These are phyloP conservation scores for Boletus fagicola DNA, from an alignment of 768 basidiomycete genomes.

Conservation along the genomic window DNA sequence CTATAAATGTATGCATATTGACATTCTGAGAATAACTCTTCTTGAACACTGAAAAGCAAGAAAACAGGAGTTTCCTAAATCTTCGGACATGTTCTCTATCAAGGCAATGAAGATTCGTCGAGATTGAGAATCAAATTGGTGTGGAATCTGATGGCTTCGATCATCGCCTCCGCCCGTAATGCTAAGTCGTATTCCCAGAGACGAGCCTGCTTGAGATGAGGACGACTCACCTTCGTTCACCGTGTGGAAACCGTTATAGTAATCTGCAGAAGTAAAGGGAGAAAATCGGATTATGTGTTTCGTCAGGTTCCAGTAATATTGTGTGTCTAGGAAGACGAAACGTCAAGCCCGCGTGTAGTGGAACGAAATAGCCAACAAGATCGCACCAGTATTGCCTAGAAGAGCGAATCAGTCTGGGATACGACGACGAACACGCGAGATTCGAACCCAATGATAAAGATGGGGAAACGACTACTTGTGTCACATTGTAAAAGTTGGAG, in stretches of 20 bases:
- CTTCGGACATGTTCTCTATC: background rate
- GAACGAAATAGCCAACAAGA: background rate
- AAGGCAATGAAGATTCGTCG: slow-evolving; percentile 46
- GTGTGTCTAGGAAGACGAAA: slow-evolving; percentile 12
- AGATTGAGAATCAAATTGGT: slow-evolving; percentile 61
- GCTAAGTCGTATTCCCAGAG: slow-evolving; percentile 32
- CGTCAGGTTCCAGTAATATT: slow-evolving; percentile 21
- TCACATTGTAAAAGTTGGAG: slow-evolving; percentile 5
- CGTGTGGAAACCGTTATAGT: slow-evolving; percentile 18
- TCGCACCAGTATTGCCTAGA: slow-evolving; percentile 21
- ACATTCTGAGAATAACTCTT: background rate
- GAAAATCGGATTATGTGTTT: slow-evolving; percentile 61
- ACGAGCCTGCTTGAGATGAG: background rate
- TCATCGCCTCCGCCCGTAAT: slow-evolving; percentile 46
- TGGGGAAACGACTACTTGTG: slow-evolving; percentile 16
- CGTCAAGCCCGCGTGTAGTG: background rate
- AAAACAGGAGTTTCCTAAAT: background rate
- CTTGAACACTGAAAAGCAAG: background rate
- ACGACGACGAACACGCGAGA: background rate
- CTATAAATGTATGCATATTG: background rate
- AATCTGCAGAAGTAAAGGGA: slow-evolving; percentile 15
- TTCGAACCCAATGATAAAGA: slow-evolving; percentile 13
- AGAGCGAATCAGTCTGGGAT: background rate
- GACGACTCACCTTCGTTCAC: slow-evolving; percentile 18
- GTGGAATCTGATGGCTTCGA: slow-evolving; percentile 69